These are phyloP conservation scores for Kodamaea plutei DNA, from an alignment of 1,139 yeast genomes.

Conservation along the genomic window DNA sequence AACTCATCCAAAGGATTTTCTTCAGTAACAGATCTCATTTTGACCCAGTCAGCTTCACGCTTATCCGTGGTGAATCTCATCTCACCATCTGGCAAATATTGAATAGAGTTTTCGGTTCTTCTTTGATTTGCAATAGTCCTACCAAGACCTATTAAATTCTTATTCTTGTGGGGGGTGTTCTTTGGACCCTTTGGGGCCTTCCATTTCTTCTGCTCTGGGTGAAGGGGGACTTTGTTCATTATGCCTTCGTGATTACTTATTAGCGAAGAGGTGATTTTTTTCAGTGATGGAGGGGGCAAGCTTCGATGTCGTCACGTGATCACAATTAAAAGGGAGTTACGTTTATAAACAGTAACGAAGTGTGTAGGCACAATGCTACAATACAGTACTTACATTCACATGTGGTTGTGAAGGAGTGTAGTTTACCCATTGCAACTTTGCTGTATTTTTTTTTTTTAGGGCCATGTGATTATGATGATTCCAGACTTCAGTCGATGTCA, in stretches of 20 bases:
- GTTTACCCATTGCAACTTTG: too few species aligned
- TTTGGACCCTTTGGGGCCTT: conserved; percentile 87
- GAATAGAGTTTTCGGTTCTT: conserved; percentile 62
- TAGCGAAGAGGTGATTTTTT: background rate
- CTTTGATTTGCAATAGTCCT: conserved; percentile 77
- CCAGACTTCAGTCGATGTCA: too few species aligned
- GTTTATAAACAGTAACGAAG: too few species aligned
- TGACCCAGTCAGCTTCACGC: conserved; percentile 85
- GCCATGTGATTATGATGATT: too few species aligned
- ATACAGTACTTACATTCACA: too few species aligned
- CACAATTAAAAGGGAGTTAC: too few species aligned
- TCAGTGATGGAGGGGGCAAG: too few species aligned
- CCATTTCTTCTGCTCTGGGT: conserved; percentile 48
- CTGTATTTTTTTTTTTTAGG: too few species aligned
- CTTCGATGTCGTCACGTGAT: too few species aligned
- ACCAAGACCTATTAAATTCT: conserved; percentile 82
- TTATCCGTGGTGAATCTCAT: conserved; percentile 79
- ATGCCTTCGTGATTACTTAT: conserved; percentile 2
- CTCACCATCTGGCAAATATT: conserved; percentile 79
- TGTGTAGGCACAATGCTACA: too few species aligned
- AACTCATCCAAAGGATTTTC: conserved; percentile 93
- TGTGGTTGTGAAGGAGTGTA: too few species aligned
- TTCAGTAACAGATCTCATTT: conserved; percentile 88
- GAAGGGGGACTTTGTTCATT: conserved; percentile 40
- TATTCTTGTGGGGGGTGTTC: conserved; percentile 78